Percentiles rank a stretch among this genome's conserved stretches.
Conservation (phyloP, 2,329 filamentous ascomycete genomes). For the Fusarium xyrophilum region DNA sequence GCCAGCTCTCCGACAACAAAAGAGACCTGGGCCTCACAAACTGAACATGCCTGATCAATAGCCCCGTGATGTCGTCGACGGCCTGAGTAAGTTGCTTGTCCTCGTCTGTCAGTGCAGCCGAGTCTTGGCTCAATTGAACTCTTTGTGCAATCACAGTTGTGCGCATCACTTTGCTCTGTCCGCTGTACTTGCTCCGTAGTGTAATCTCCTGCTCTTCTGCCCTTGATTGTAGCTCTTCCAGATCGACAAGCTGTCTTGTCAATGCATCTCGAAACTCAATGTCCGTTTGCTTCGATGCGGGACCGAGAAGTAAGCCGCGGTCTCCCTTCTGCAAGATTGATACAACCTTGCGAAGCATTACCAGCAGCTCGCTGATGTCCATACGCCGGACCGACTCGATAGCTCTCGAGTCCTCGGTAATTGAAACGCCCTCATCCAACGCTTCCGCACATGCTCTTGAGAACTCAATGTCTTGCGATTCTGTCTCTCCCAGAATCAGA, state of each 20-base stretch:
- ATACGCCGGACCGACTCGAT: conserved; percentile 67
- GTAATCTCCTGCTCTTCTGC: conserved; percentile 55
- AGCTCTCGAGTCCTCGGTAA: conserved; percentile 60
- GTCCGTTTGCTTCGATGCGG: conserved; percentile 45
- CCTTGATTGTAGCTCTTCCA: conserved; percentile 55
- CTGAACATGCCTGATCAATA: conserved; percentile 40
- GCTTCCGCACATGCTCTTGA: conserved; percentile 67
- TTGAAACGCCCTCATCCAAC: conserved; percentile 61
- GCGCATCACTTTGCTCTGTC: conserved; percentile 72
- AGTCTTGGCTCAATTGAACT: conserved; percentile 79
- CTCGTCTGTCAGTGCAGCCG: conserved; percentile 71
- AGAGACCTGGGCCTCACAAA: conserved; percentile 49
- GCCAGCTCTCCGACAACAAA: conserved; percentile 74
- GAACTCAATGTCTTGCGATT: conserved; percentile 51
- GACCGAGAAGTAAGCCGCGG: conserved; percentile 44
- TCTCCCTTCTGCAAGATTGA: conserved; percentile 49
- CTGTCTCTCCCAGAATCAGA: conserved; percentile 53
- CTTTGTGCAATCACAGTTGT: conserved; percentile 83
- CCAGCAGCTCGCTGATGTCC: conserved; percentile 44
- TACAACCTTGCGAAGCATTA: conserved; percentile 40
- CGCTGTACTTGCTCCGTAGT: conserved; percentile 77
- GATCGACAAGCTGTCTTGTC: conserved; percentile 51
- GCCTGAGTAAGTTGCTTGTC: conserved; percentile 74
- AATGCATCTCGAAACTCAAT: conserved; percentile 47
- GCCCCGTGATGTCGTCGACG: conserved; percentile 57